Percentiles rank a stretch among this genome's conserved stretches.
phyloP scores from a whole-genome alignment of 2,329 filamentous ascomycete genomes.

The Fusarium circinatum region DNA sequence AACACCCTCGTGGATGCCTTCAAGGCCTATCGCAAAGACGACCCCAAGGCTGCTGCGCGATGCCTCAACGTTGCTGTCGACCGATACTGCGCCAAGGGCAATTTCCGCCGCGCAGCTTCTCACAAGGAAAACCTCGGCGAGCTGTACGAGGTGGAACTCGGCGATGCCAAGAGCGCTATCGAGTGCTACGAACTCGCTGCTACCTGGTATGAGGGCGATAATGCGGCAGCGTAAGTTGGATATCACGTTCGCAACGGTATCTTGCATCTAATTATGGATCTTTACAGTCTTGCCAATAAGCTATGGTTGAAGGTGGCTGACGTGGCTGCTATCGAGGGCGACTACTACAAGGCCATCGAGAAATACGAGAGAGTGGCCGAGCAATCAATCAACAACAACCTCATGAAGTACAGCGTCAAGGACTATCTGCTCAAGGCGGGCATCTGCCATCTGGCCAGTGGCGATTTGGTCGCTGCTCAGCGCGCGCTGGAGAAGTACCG shows the following conservation, averaged over 20 bases:
- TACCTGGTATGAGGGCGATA: constrained; percentile 88
- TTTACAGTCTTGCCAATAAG: constrained; percentile 85
- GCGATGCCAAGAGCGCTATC: constrained; percentile 80
- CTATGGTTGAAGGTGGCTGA: constrained; percentile 93
- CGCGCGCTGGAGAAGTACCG: constrained; percentile 85
- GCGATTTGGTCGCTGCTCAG: constrained; percentile 80
- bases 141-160: constrained; percentile 83
- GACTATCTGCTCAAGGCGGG: constrained; percentile 96
- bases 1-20: constrained; percentile 91
- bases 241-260: too few relatives aligned
- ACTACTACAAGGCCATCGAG: constrained; percentile 86
- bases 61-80: constrained; percentile 83
- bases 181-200: constrained; percentile 88
- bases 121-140: constrained; percentile 92
- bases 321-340: constrained; percentile 79
- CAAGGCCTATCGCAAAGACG: constrained; percentile 90
- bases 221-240: constrained; percentile 77
- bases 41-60: constrained; percentile 83
- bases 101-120: constrained; percentile 88
- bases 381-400: constrained; percentile 83
- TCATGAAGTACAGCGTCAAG: constrained; percentile 94
- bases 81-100: constrained; percentile 89
- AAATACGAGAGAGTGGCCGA: constrained; percentile 86
- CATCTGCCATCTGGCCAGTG: constrained; percentile 82
- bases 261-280: background rate